A percentile compares a stretch with the other conserved stretches of the same genome.
Conservation (phyloP, 2,329 filamentous ascomycete species). For the Colletotrichum sidae region DNA sequence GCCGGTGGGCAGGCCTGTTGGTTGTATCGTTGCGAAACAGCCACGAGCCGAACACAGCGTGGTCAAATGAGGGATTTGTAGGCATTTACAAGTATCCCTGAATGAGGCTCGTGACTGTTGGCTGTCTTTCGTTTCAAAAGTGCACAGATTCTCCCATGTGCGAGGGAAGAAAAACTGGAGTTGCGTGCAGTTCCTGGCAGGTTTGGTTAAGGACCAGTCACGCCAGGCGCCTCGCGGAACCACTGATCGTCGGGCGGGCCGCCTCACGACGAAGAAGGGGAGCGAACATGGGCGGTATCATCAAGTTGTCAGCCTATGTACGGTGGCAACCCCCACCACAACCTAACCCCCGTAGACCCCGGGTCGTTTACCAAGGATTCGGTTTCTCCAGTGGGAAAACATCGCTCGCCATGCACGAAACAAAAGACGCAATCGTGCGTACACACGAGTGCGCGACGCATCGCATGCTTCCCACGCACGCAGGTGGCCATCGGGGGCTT, state of each 20-base stretch:
- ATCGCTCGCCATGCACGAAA: not conserved
- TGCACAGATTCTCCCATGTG: too few species aligned
- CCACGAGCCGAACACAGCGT: too few species aligned
- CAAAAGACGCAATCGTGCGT: slow-evolving; percentile 8
- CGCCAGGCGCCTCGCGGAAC: slow-evolving; percentile 18
- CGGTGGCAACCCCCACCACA: not conserved
- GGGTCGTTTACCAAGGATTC: not conserved
- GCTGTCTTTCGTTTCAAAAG: not conserved
- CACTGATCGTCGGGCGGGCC: slow-evolving; percentile 13
- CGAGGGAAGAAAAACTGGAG: too few species aligned
- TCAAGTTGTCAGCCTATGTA: slow-evolving; percentile 20
- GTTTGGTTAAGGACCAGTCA: slow-evolving; percentile 14
- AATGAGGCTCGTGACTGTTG: not conserved
- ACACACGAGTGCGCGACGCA: not conserved
- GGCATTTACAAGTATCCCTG: not conserved
- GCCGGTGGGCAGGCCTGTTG: slow-evolving; percentile 3
- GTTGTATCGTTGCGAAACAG: not conserved
- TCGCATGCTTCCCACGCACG: not conserved
- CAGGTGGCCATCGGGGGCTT: not conserved
- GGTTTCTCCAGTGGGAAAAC: not conserved
- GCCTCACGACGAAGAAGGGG: slow-evolving; percentile 29
- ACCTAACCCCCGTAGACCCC: not conserved
- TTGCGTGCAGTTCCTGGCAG: not conserved
- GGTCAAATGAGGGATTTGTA: too few species aligned
- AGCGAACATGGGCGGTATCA: slow-evolving; percentile 31